Percentiles rank a stretch among this genome's conserved stretches.
These are phyloP conservation scores for Pleurotus platypus DNA, from an alignment of 768 basidiomycete species.

Conservation along the genomic window DNA sequence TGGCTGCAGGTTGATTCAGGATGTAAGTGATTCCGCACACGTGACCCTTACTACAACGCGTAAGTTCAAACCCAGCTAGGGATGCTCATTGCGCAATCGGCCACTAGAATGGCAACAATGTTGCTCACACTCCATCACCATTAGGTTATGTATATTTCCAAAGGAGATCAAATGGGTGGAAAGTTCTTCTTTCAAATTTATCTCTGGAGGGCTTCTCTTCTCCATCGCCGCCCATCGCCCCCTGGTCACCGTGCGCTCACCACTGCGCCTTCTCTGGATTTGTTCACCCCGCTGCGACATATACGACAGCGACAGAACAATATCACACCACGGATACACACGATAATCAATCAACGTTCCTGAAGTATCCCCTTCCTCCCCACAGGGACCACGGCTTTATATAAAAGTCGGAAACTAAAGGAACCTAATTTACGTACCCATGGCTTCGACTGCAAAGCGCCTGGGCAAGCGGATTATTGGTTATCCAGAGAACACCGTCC, in stretches of 20 bases:
- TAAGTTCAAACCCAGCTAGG: background rate
- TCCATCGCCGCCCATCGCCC: no score
- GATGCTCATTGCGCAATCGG: conserved; percentile 4
- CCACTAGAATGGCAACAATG: background rate
- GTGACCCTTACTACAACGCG: no score
- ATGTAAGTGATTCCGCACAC: no score
- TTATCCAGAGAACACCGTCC: conserved; percentile 56
- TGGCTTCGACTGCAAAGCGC: conserved; percentile 33
- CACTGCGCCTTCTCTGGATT: no score
- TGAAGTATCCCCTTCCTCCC: background rate
- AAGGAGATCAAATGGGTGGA: background rate
- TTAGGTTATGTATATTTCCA: background rate
- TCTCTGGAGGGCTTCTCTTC: no score
- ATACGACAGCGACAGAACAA: background rate
- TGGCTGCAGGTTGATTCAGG: no score
- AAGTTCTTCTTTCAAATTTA: no score
- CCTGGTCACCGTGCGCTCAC: no score
- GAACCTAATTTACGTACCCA: background rate
- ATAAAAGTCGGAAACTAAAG: background rate
- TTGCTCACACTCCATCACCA: conserved; percentile 6
- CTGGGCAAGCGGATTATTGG: conserved; percentile 56
- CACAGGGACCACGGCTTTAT: background rate
- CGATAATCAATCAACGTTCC: background rate
- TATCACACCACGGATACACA: background rate
- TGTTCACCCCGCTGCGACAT: background rate